These are phyloP conservation scores for Cicer cuneatum DNA, from an alignment of 306 rosid species.

Conservation along the genomic window DNA sequence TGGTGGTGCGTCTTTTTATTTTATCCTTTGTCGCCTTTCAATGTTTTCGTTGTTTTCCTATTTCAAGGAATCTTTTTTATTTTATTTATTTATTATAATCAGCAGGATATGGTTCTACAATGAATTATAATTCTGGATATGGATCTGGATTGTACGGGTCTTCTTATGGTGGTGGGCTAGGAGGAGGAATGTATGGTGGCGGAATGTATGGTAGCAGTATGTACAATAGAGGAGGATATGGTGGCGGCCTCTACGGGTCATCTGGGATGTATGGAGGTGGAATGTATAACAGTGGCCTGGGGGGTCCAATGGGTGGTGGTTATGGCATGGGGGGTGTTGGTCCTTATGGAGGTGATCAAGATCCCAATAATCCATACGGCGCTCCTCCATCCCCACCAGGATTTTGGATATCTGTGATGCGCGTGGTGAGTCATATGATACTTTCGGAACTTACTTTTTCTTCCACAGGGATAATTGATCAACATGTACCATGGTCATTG, in stretches of 20 bases:
- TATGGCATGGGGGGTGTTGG: conserved; percentile 94
- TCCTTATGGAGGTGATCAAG: conserved; percentile 88
- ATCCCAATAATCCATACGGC: conserved; percentile 91
- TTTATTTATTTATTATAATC: not conserved
- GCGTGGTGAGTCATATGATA: conserved; percentile 71
- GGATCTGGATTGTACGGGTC: conserved; percentile 75
- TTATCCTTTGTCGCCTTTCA: not conserved
- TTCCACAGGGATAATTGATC: conserved; percentile 10
- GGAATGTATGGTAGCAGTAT: conserved; percentile 86
- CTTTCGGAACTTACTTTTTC: conserved; percentile 32
- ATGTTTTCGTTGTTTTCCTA: conserved; percentile 12
- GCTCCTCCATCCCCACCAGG: conserved; percentile 94
- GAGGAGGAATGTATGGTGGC: conserved; percentile 80
- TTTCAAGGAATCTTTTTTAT: conserved; percentile 24
- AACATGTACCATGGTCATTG: conserved; percentile 22
- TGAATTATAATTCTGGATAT: conserved; percentile 66
- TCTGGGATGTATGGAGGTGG: conserved; percentile 95
- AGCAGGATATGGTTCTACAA: conserved; percentile 75
- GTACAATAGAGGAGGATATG: conserved; percentile 74
- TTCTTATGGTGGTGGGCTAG: conserved; percentile 64
- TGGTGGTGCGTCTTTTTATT: conserved; percentile 61
- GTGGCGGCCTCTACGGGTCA: conserved; percentile 81
- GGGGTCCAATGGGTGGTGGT: conserved; percentile 88
- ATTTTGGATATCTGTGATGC: conserved; percentile 85
- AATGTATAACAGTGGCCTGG: conserved; percentile 78